phyloP scores from a whole-genome alignment of 2,329 filamentous ascomycete genomes.

The Gyromitra esculenta region DNA sequence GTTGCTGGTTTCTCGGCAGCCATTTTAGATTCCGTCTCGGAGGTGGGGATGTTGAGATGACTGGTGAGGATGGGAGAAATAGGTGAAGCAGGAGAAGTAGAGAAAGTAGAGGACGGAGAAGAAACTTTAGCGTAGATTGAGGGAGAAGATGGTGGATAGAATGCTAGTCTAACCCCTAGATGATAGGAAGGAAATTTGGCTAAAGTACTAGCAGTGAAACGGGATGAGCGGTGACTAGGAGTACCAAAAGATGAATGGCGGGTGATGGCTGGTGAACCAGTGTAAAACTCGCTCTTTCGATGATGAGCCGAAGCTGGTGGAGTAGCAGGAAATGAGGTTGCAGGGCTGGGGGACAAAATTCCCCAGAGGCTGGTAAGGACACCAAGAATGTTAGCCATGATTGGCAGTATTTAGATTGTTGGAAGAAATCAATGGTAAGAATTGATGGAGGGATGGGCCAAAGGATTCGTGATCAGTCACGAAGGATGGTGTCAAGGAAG shows the following conservation, averaged over 20 bases:
- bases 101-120: neutral
- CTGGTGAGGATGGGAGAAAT: too few relatives aligned
- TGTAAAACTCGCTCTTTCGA: neutral
- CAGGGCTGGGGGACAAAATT: too few relatives aligned
- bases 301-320: neutral
- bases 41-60: neutral
- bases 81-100: neutral
- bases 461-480: neutral
- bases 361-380: neutral
- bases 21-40: neutral
- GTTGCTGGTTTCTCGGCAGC: neutral
- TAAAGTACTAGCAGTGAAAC: too few relatives aligned
- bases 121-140: neutral
- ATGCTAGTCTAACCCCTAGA: neutral
- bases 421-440: neutral
- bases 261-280: too few relatives aligned
- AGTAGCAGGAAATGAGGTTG: neutral
- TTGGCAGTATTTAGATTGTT: neutral
- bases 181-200: too few relatives aligned
- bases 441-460: neutral
- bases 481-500: neutral
- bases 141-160: neutral
- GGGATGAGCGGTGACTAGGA: neutral
- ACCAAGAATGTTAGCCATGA: neutral
- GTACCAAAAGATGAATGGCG: neutral